phyloP scores from a whole-genome alignment of 2,329 filamentous ascomycete genomes.

The Elsinoe perseae region DNA sequence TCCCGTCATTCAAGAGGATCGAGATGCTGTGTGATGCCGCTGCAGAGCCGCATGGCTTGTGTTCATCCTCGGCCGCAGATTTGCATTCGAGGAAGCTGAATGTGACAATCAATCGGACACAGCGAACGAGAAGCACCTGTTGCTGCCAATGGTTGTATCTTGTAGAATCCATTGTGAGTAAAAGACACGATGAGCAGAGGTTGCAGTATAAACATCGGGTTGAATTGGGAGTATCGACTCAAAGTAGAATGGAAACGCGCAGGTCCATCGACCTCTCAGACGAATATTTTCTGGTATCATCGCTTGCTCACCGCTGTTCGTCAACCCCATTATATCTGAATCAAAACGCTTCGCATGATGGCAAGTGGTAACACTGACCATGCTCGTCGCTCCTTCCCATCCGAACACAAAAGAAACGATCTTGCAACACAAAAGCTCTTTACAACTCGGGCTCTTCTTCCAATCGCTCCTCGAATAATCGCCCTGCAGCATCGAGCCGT shows the following conservation, averaged over 20 bases:
- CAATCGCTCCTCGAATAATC: background rate
- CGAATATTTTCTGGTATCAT: constrained; percentile 7
- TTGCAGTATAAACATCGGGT: background rate
- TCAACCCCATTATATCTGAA: background rate
- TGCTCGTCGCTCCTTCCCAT: background rate
- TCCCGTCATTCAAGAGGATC: too few species aligned
- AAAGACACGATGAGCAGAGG: too few species aligned
- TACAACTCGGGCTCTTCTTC: background rate
- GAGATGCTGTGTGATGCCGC: too few species aligned
- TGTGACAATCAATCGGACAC: too few species aligned
- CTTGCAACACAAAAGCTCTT: background rate
- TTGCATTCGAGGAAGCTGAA: too few species aligned
- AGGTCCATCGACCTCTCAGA: background rate
- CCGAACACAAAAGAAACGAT: too few species aligned
- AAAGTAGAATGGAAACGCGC: background rate
- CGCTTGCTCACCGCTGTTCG: background rate
- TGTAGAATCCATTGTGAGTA: too few species aligned
- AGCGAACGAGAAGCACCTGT: background rate
- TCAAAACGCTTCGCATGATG: background rate
- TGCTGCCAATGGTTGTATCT: too few species aligned
- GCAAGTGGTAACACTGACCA: background rate
- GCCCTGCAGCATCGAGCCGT: background rate
- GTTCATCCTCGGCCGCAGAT: too few species aligned
- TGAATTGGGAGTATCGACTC: background rate
- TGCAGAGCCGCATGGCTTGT: too few species aligned